A percentile compares a stretch with the other conserved stretches of the same genome.
Conservation (phyloP, 2,329 filamentous ascomycete species). For the Pestalotiopsis sp. region DNA sequence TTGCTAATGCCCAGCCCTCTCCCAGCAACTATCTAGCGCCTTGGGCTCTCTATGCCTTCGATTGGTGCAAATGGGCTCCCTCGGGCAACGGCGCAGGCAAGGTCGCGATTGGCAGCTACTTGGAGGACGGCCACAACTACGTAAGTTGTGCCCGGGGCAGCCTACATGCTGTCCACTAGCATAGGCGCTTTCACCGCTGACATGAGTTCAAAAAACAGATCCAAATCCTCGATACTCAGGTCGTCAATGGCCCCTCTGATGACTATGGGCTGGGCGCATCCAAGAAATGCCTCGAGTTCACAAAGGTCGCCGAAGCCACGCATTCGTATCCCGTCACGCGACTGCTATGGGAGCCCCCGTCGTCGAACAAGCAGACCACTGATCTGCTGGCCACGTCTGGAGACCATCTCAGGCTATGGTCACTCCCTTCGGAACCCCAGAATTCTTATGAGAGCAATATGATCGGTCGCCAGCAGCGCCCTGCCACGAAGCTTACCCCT, state of each 20-base stretch:
- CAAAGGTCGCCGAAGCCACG: conserved; percentile 91
- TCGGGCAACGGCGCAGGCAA: conserved; percentile 83
- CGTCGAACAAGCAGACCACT: conserved; percentile 91
- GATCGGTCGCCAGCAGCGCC: conserved; percentile 62
- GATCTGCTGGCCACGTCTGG: conserved; percentile 94
- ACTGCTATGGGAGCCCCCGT: conserved; percentile 94
- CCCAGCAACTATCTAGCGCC: conserved; percentile 94
- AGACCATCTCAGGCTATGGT: conserved; percentile 93
- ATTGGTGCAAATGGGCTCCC: conserved; percentile 98
- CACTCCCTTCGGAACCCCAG: conserved; percentile 71
- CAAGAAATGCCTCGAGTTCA: conserved; percentile 83
- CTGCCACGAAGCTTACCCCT: conserved; percentile 82
- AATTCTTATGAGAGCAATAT: conserved; percentile 64
- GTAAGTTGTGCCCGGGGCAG: conserved; percentile 50
- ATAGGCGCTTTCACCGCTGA: neutral
- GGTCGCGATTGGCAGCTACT: conserved; percentile 90
- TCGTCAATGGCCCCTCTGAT: conserved; percentile 70
- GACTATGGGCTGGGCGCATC: conserved; percentile 70
- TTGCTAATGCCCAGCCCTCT: conserved; percentile 64
- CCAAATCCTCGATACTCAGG: conserved; percentile 91
- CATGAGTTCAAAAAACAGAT: conserved; percentile 60
- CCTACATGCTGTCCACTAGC: neutral
- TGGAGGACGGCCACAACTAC: conserved; percentile 98
- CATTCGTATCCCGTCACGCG: conserved; percentile 97
- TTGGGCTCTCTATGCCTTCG: conserved; percentile 94